These are phyloP conservation scores for Stephania cephalantha DNA, from an alignment of 164 flowering plant genomes.

Conservation along the genomic window DNA sequence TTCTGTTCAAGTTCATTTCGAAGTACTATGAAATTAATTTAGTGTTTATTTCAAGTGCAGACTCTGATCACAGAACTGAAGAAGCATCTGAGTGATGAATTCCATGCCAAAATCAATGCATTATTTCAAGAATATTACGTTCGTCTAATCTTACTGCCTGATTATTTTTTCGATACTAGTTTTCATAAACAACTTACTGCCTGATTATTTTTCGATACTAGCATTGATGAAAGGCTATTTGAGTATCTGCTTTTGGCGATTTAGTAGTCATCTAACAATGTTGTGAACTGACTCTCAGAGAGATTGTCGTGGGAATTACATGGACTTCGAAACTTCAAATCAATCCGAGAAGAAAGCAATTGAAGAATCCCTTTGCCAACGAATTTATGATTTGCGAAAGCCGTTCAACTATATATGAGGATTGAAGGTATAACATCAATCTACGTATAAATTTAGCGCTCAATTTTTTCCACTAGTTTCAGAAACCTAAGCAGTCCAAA, in stretches of 20 bases:
- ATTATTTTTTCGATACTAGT: background rate
- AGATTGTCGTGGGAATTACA: conserved; percentile 10
- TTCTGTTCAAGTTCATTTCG: background rate
- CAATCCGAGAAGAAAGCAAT: conserved; percentile 6
- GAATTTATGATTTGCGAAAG: conserved; percentile 27
- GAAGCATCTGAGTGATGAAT: conserved; percentile 26
- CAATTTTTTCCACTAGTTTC: background rate
- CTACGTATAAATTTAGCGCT: background rate
- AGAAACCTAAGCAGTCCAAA: background rate
- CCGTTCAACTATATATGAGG: conserved; percentile 33
- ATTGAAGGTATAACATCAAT: conserved; percentile 43
- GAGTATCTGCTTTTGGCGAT: background rate
- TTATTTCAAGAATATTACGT: conserved; percentile 42
- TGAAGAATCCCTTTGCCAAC: conserved; percentile 19
- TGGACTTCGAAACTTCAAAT: conserved; percentile 13
- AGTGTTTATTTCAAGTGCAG: conserved; percentile 21
- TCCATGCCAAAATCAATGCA: conserved; percentile 26
- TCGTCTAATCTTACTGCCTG: background rate
- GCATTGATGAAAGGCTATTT: background rate
- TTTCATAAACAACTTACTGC: background rate
- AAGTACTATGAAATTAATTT: background rate
- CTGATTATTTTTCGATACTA: background rate
- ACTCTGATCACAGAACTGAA: conserved; percentile 43
- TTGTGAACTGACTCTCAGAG: conserved; percentile 17
- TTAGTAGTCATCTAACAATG: background rate